Evolutionary conservation across 2,329 filamentous ascomycete species (phyloP), one percentile per base, ranked within the genome.

Genomic region (Falciphora oryzae): DNA sequence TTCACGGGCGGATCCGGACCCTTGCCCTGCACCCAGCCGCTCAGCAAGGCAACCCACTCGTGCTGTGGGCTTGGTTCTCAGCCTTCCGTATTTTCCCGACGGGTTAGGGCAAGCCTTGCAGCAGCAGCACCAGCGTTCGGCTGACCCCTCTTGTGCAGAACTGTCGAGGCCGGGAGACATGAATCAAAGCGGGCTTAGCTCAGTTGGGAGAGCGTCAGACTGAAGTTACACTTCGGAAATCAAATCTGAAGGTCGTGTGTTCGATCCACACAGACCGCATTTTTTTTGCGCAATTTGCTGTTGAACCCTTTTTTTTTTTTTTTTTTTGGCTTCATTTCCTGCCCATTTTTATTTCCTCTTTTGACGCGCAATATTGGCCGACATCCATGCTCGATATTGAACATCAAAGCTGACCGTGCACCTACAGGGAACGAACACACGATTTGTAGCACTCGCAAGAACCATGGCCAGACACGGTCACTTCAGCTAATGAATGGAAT

Each of bases 191-290:
- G 44, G 44, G 44, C 44, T 53, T 53, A 53, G 44, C 44, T 53
- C 44, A 53, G 44, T 53, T 53, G 44, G 44, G 44, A 53, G 44
- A 53, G 44, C 44, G 44, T 53, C 44, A 53, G 44, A 53, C 44
- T 53, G 44, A 53, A 53, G 44, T 53, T 53, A n/a, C 44, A 53
- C 44, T 53, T 53, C 44, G 44, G 44, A n/a, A 18, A 53, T 53
- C 22, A n/a, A 53, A 53, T 53, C 44, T 53, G 44, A 53, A 53
- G 44, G 44, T 53, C 44, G 44, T 53, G 44, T 53, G 44, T 53
- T 53, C 44, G 44, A 53, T 53, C 44, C 44, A 53, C 44, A 53
- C 44, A 53, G 44, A 53, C 44, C 44, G 44, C 44, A 53, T 8
- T 22, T 53, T 53, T 53, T 53, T 53, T 53, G 44, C 18, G 22